Evolutionary conservation across 495 filamentous ascomycete species (phyloP).

Genomic region (Penicillium longicatenatum): DNA sequence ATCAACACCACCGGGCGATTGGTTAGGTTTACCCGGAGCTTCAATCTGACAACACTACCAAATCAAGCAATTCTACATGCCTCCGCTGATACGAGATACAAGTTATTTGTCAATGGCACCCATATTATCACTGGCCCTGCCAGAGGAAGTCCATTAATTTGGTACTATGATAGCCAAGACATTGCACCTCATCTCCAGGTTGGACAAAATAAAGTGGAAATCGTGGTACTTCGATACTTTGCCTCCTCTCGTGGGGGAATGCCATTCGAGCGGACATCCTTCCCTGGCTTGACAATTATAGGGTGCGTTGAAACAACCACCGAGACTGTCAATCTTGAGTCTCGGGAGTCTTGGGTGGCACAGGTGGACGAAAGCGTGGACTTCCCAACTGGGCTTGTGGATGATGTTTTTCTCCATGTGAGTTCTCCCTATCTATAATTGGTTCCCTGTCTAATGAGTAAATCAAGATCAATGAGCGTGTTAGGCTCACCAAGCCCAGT

Average conservation of each 20-base stretch:
- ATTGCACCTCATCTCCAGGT: constrained; percentile 31
- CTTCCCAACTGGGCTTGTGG: constrained; percentile 37
- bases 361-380: constrained; percentile 27
- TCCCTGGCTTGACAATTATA: constrained; percentile 37
- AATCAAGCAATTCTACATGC: constrained; percentile 28
- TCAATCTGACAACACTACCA: constrained; percentile 22
- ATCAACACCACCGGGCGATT: constrained; percentile 33
- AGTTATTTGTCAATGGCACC: constrained; percentile 37
- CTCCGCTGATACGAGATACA: constrained; percentile 44
- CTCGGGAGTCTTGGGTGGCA: constrained; percentile 26
- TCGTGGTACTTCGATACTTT: constrained; percentile 38
- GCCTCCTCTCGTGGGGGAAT: constrained; percentile 29
- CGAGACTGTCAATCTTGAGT: constrained; percentile 23
- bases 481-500: constrained; percentile 13
- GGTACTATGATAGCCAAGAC: constrained; percentile 43
- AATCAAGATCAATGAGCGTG: constrained; percentile 38
- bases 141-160: constrained; percentile 36
- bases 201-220: constrained; percentile 33
- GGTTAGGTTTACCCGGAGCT: constrained; percentile 28
- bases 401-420: constrained; percentile 46
- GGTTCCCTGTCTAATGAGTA: background rate
- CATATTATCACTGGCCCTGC: constrained; percentile 38
- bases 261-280: constrained; percentile 37
- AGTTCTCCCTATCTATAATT: background rate
- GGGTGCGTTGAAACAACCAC: constrained; percentile 24